Evolutionary conservation across 192 early-diverging fungal genomes (phyloP).

Genomic region (Obelidium mucronatum): DNA sequence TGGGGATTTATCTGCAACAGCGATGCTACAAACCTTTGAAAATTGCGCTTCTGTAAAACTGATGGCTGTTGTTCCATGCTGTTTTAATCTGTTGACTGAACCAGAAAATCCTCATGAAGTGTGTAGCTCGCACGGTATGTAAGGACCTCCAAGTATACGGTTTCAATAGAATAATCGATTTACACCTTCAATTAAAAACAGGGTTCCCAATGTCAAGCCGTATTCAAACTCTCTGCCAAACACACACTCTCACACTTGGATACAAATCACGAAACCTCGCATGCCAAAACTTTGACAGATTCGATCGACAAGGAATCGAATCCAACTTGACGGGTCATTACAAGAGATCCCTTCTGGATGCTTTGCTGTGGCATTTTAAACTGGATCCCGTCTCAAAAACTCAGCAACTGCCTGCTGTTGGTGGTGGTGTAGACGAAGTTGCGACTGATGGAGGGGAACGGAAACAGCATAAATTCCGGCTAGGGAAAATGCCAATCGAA

Average conservation of each 20-base stretch:
- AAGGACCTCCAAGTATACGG: background rate
- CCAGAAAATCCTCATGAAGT: background rate
- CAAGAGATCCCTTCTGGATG: slow-evolving; percentile 32
- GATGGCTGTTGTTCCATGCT: slow-evolving; percentile 39
- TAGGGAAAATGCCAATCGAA: slow-evolving; percentile 10
- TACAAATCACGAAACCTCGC: slow-evolving; percentile 36
- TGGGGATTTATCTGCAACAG: slow-evolving; percentile 27
- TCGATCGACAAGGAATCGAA: background rate
- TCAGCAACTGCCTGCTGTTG: background rate
- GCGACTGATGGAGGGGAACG: background rate
- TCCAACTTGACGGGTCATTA: slow-evolving; percentile 26
- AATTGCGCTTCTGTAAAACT: background rate
- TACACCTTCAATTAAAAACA: background rate
- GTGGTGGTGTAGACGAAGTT: background rate
- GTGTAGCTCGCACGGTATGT: background rate
- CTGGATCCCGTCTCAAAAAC: slow-evolving; percentile 8
- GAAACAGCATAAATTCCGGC: slow-evolving; percentile 30
- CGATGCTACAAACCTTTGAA: slow-evolving; percentile 29
- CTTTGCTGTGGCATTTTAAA: slow-evolving; percentile 27
- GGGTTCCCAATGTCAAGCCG: slow-evolving; percentile 31
- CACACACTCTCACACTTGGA: slow-evolving; percentile 21
- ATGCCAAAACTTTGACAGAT: slow-evolving; percentile 36
- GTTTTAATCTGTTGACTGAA: slow-evolving; percentile 39
- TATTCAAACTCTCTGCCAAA: background rate
- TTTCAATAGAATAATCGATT: background rate